Evolutionary conservation across 2,329 filamentous ascomycete genomes (phyloP).

Genomic region (Cercospora sp.): DNA sequence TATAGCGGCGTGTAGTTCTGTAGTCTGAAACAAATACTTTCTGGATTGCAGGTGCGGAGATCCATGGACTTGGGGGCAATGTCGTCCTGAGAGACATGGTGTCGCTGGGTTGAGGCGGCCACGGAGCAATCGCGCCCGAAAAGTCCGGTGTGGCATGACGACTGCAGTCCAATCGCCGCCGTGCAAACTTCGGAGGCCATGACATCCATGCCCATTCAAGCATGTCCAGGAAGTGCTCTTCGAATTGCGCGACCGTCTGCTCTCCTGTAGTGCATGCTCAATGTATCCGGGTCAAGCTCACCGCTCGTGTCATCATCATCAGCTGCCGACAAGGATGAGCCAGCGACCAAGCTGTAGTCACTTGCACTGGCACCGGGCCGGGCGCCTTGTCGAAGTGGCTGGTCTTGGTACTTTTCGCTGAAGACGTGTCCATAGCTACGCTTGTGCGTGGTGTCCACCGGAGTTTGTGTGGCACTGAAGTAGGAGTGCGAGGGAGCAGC

Average conservation of each 20-base stretch:
- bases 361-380: slow-evolving; percentile 38
- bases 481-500: slow-evolving; percentile 35
- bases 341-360: slow-evolving; percentile 14
- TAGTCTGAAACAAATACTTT: not conserved
- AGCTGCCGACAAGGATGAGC: slow-evolving; percentile 31
- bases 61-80: not conserved
- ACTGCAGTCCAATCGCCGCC: not conserved
- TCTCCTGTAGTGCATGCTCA: slow-evolving; percentile 49
- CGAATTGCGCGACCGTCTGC: slow-evolving; percentile 45
- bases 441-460: slow-evolving; percentile 42
- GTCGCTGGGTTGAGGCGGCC: not conserved
- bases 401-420: slow-evolving; percentile 41
- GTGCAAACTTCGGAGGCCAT: not conserved
- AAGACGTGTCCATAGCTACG: slow-evolving; percentile 51
- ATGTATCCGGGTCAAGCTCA: slow-evolving; percentile 33
- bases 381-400: slow-evolving; percentile 48
- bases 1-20: not conserved
- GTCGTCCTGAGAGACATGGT: not conserved
- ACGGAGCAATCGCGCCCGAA: not conserved
- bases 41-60: not conserved
- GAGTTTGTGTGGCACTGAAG: slow-evolving; percentile 27
- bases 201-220: not conserved
- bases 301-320: slow-evolving; percentile 35
- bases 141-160: not conserved
- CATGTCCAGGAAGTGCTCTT: slow-evolving; percentile 30